Conservation (phyloP, 306 rosid genomes). For the Castanospermum australe region DNA sequence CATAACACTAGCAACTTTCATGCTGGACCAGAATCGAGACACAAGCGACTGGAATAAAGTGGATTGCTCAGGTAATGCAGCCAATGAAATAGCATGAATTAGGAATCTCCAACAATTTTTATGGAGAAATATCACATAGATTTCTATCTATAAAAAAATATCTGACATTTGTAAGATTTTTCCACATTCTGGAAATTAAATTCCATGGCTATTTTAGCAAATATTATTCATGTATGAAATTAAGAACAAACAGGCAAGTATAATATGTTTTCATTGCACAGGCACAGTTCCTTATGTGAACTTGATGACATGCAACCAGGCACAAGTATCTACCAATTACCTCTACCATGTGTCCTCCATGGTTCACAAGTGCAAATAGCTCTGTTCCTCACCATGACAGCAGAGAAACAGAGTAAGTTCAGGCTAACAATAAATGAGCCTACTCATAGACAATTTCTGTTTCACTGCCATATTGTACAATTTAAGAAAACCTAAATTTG, state of each 20-base stretch:
- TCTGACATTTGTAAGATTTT: not conserved
- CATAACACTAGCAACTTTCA: not conserved
- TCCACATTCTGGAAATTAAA: not conserved
- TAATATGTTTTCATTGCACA: not conserved
- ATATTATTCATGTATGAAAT: not conserved
- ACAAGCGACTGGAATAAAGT: not conserved
- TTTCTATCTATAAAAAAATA: not conserved
- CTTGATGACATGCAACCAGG: not conserved
- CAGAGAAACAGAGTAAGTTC: not conserved
- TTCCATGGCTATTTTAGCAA: not conserved
- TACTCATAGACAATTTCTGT: not conserved
- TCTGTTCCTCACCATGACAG: not conserved
- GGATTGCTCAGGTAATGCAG: constrained; percentile 11
- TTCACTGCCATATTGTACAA: not conserved
- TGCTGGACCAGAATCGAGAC: not conserved
- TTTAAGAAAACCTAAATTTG: not conserved
- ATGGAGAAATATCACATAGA: not conserved
- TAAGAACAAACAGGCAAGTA: constrained; percentile 10
- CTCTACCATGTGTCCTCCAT: not conserved
- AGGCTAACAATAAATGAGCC: too few relatives aligned
- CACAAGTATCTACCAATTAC: not conserved
- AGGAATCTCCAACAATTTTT: constrained; percentile 5
- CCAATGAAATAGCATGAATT: too few relatives aligned
- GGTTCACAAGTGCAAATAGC: not conserved
- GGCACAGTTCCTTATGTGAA: constrained; percentile 3